Evolutionary conservation across 345 rosid species (phyloP).

Genomic region (Mangifera indica): DNA sequence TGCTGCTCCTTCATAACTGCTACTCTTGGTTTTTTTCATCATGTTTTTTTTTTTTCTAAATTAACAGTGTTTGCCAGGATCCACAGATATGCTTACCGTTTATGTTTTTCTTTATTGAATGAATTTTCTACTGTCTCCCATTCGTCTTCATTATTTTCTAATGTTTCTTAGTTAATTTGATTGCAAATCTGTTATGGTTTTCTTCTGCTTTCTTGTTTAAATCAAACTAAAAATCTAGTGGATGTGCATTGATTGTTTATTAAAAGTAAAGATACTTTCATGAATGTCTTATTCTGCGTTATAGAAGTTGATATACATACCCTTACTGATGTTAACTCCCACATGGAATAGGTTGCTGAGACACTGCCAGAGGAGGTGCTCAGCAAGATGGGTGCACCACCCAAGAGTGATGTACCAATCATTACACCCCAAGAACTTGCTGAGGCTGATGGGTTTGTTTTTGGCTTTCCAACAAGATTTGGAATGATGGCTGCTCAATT

Average conservation of each 20-base stretch:
- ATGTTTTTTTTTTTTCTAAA: not conserved
- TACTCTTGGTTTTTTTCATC: too few relatives aligned
- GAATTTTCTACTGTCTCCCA: too few relatives aligned
- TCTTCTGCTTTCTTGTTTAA: too few relatives aligned
- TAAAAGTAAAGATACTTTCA: not conserved
- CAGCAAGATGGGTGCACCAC: slow-evolving; percentile 86
- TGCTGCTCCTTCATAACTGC: too few relatives aligned
- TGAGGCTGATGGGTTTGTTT: slow-evolving; percentile 87
- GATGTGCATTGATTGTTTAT: too few relatives aligned
- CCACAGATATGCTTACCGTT: too few relatives aligned
- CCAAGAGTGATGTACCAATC: slow-evolving; percentile 77
- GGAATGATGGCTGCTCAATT: slow-evolving; percentile 99
- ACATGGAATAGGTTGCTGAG: slow-evolving; percentile 69
- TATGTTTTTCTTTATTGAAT: too few relatives aligned
- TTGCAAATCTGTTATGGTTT: too few relatives aligned
- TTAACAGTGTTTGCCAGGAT: not conserved
- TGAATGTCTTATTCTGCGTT: not conserved
- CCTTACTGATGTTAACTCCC: slow-evolving; percentile 2
- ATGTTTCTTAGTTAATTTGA: too few relatives aligned
- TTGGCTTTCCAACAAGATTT: slow-evolving; percentile 95
- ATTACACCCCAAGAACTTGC: slow-evolving; percentile 69
- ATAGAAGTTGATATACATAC: not conserved
- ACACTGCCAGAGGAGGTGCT: slow-evolving; percentile 84
- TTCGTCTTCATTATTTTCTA: too few relatives aligned
- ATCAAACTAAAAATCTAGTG: too few relatives aligned